Conservation (phyloP, 306 rosid species). For the Oemleria cerasiformis region DNA sequence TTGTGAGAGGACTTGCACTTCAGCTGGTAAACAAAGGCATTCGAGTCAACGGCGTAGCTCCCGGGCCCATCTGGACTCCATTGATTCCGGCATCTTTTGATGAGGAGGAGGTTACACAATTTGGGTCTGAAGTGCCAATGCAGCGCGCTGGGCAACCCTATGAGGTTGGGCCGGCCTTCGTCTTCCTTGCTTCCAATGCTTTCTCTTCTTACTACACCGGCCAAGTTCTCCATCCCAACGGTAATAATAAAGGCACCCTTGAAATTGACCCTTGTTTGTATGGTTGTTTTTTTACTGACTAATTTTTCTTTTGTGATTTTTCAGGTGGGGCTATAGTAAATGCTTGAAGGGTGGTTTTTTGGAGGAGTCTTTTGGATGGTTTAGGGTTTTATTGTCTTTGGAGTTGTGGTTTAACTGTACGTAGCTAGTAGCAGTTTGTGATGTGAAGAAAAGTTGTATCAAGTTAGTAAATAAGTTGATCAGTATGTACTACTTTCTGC, state of each 20-base stretch:
- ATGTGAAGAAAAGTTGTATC: neutral
- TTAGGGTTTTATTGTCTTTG: neutral
- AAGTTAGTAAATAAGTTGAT: neutral
- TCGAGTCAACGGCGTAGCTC: slow-evolving; percentile 80
- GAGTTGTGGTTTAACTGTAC: neutral
- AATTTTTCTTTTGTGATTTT: neutral
- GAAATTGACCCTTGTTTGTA: neutral
- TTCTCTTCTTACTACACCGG: slow-evolving; percentile 72
- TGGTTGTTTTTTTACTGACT: neutral
- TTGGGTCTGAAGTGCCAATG: slow-evolving; percentile 58
- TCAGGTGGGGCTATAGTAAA: slow-evolving; percentile 67
- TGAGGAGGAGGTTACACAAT: slow-evolving; percentile 29
- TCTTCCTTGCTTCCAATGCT: slow-evolving; percentile 71
- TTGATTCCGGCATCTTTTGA: slow-evolving; percentile 43
- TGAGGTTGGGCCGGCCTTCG: slow-evolving; percentile 66
- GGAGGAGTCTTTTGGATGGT: neutral
- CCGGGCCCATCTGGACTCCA: slow-evolving; percentile 87
- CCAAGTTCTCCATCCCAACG: slow-evolving; percentile 85
- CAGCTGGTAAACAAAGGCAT: slow-evolving; percentile 53
- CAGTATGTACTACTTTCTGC: neutral
- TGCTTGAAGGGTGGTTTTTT: slow-evolving; percentile 33
- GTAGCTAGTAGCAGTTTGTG: neutral
- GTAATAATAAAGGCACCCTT: slow-evolving; percentile 21
- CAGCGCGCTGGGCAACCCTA: slow-evolving; percentile 74
- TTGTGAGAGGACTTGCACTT: slow-evolving; percentile 62